phyloP scores from a whole-genome alignment of 2,329 filamentous ascomycete genomes.

The Alternaria panax region DNA sequence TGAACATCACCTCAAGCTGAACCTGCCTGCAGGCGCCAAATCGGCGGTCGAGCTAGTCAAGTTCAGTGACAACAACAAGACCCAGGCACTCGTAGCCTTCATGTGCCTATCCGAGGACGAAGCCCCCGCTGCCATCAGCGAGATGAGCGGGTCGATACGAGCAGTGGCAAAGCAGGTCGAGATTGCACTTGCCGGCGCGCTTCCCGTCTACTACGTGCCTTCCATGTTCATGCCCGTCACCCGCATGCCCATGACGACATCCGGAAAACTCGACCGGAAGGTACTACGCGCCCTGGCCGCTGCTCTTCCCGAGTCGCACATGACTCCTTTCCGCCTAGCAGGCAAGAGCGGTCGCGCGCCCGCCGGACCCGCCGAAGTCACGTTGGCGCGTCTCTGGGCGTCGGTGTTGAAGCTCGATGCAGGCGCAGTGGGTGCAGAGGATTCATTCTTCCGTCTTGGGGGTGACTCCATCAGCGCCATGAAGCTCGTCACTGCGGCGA shows the following conservation, averaged over 20 bases:
- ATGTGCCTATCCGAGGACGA: slow-evolving; percentile 40
- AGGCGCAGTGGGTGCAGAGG: slow-evolving; percentile 52
- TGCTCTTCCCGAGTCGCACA: slow-evolving; percentile 38
- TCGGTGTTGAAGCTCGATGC: slow-evolving; percentile 48
- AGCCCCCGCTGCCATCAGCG: slow-evolving; percentile 25
- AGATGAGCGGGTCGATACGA: slow-evolving; percentile 31
- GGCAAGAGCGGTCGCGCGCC: slow-evolving; percentile 43
- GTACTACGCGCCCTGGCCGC: slow-evolving; percentile 48
- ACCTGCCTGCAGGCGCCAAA: slow-evolving; percentile 48
- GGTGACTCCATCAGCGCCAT: slow-evolving; percentile 59
- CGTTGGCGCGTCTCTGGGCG: slow-evolving; percentile 49
- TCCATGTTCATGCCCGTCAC: slow-evolving; percentile 53
- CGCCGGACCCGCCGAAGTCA: slow-evolving; percentile 29
- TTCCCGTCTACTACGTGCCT: slow-evolving; percentile 56
- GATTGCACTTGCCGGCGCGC: slow-evolving; percentile 33
- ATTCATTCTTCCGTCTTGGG: slow-evolving; percentile 57
- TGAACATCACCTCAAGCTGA: slow-evolving; percentile 52
- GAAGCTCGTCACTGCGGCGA: slow-evolving; percentile 53
- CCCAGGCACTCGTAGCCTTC: slow-evolving; percentile 40
- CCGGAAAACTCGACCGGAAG: slow-evolving; percentile 54
- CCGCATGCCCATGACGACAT: slow-evolving; percentile 52
- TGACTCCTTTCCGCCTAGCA: slow-evolving; percentile 36
- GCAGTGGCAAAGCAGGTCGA: slow-evolving; percentile 34
- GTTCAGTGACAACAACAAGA: slow-evolving; percentile 33
- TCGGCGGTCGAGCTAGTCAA: slow-evolving; percentile 55